Base-by-base conservation (phyloP, 1,139 yeast species). In the Hanseniaspora sp. region DNA sequence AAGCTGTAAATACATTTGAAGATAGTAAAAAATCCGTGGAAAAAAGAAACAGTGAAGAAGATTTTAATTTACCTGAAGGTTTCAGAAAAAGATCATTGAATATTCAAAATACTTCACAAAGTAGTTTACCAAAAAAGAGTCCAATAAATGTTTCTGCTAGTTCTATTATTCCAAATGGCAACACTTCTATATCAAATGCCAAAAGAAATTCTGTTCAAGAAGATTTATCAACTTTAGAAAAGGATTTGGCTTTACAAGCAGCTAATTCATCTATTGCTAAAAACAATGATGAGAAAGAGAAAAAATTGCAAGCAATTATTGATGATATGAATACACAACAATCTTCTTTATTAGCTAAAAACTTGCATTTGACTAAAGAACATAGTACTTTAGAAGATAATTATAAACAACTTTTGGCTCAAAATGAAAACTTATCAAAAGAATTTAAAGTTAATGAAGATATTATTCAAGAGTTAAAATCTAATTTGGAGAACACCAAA, bases 161-260 rank as follows among this genome's bases (percentile, higher is more conserved):
- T 39, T 9, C 29, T 17, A 9, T 18, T 17, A 39, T 9, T 11
- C 34, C 34, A 33, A 12, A 33, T 8, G 13, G 12, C 9, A 39
- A n/a, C n/a, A n/a, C n/a, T n/a, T n/a, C n/a, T n/a, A n/a, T n/a
- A n/a, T n/a, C 34, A 33, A 12, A 33, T 8, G 13, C 5, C 9
- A 39, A 39, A 23, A 39, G 29, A 39, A 39, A 2, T 18, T 39
- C 42, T 18, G 29, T 39, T 9, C 29, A 18, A 8, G 42, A 39
- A 17, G 42, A 39, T 39, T 18, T 39, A 9, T 39, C 42, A 17
- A 17, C 15, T 2, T 39, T 39, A 18, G 38, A 48, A 33, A 40
- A 23, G 7, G 52, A 48, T 33, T 31, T 47, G 17, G 51, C 51
- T 31, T 13, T 47, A 15, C 45, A 47, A 38, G 51, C 51, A 3